Conservation (phyloP, 2,329 filamentous ascomycete species). For the Aspergillus sp. region DNA sequence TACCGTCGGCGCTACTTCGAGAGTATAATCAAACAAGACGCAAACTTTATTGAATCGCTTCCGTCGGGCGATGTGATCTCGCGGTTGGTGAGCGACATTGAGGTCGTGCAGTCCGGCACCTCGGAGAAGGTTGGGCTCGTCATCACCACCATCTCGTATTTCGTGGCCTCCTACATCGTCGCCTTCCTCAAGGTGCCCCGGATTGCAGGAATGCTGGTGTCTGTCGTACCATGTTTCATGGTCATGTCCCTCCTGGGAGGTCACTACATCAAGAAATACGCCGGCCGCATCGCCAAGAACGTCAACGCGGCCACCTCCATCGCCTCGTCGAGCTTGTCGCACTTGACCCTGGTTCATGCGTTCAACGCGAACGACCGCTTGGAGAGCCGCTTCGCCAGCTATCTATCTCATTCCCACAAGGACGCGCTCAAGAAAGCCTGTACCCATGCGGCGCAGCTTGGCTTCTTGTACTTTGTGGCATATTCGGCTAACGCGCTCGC, state of each 20-base stretch:
- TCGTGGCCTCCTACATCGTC: conserved; percentile 64
- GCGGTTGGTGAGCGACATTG: conserved; percentile 63
- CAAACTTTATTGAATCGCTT: conserved; percentile 63
- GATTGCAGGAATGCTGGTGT: conserved; percentile 64
- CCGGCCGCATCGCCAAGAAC: conserved; percentile 48
- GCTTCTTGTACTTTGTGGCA: conserved; percentile 64
- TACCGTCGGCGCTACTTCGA: conserved; percentile 61
- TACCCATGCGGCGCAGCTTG: conserved; percentile 57
- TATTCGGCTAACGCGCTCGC: conserved; percentile 66
- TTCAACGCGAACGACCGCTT: conserved; percentile 60
- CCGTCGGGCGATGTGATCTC: conserved; percentile 62
- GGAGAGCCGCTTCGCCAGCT: conserved; percentile 56
- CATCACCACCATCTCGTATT: conserved; percentile 62
- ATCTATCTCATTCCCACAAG: conserved; percentile 50
- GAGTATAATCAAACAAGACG: conserved; percentile 59
- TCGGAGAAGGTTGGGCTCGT: conserved; percentile 69
- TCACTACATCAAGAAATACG: conserved; percentile 52
- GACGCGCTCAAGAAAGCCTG: conserved; percentile 59
- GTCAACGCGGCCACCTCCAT: conserved; percentile 60
- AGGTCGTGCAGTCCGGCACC: conserved; percentile 65
- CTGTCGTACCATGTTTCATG: conserved; percentile 61
- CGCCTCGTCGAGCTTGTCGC: conserved; percentile 60
- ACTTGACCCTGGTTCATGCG: conserved; percentile 62
- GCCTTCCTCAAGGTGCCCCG: conserved; percentile 64
- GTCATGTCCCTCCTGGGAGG: conserved; percentile 57